Percentiles rank a stretch among this genome's conserved stretches.
phyloP scores from a whole-genome alignment of 495 filamentous ascomycete genomes.

The Hypoxylon crocopeplum region DNA sequence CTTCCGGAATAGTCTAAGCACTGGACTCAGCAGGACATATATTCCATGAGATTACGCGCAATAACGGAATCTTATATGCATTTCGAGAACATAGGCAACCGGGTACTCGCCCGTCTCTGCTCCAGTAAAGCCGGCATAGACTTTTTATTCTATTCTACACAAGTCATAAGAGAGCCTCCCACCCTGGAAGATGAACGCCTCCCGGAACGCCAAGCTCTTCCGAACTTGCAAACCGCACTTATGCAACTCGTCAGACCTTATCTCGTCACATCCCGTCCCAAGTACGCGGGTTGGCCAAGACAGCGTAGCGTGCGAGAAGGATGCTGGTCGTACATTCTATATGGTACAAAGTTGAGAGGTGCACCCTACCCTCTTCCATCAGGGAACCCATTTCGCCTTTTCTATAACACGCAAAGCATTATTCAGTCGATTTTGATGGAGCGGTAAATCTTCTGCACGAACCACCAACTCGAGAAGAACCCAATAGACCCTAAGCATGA shows the following conservation, averaged over 20 bases:
- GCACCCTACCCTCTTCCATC: not conserved
- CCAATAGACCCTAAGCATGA: slow-evolving; percentile 80
- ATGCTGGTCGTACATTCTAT: slow-evolving; percentile 30
- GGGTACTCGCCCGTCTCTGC: too few species aligned
- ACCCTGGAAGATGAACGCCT: too few species aligned
- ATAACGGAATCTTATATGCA: too few species aligned
- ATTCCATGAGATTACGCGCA: too few species aligned
- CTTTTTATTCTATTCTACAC: too few species aligned
- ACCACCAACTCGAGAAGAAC: slow-evolving; percentile 92
- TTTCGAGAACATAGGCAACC: too few species aligned
- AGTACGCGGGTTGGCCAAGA: not conserved
- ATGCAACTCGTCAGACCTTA: slow-evolving; percentile 21
- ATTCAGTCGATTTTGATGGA: slow-evolving; percentile 93
- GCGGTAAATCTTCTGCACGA: slow-evolving; percentile 89
- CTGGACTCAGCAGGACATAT: too few species aligned
- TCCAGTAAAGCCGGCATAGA: too few species aligned
- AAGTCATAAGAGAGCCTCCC: too few species aligned
- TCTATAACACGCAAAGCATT: not conserved
- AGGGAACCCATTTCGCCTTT: not conserved
- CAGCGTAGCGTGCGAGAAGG: not conserved
- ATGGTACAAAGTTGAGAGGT: slow-evolving; percentile 23
- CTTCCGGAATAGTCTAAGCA: too few species aligned
- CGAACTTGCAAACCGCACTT: not conserved
- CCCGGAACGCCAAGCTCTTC: not conserved
- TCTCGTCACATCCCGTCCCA: not conserved